Conservation (phyloP, 1,284 basidiomycete species). For the Ustilago tritici region DNA sequence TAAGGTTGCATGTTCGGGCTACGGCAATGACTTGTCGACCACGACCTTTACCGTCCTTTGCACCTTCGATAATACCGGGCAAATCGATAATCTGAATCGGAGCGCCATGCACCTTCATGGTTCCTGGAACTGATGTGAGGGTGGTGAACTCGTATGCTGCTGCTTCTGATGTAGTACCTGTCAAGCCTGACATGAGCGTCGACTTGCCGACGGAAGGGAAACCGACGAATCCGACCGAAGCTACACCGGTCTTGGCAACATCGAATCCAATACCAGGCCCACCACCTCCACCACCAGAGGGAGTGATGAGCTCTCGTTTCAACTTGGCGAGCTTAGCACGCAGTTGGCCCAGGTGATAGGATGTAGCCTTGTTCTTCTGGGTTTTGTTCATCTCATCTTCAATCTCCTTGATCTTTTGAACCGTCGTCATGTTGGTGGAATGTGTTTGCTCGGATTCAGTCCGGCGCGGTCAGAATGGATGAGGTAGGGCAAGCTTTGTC, state of each 20-base stretch:
- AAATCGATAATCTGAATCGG: constrained; percentile 80
- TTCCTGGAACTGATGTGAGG: constrained; percentile 85
- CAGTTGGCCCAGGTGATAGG: constrained; percentile 92
- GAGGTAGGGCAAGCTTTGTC: background rate
- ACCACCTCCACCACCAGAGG: constrained; percentile 83
- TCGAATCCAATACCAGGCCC: constrained; percentile 79
- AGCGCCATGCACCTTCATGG: constrained; percentile 87
- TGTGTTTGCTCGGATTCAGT: constrained; percentile 29
- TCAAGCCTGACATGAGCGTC: constrained; percentile 93
- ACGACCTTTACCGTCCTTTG: constrained; percentile 96
- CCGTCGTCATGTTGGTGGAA: constrained; percentile 52
- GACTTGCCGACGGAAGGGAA: constrained; percentile 77
- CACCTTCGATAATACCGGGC: constrained; percentile 97
- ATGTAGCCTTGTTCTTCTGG: constrained; percentile 88
- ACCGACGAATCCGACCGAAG: constrained; percentile 80
- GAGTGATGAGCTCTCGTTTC: constrained; percentile 89
- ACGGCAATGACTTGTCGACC: constrained; percentile 95
- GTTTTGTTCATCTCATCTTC: constrained; percentile 73
- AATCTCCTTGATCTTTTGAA: constrained; percentile 68
- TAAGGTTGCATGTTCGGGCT: constrained; percentile 96
- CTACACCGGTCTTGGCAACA: constrained; percentile 94
- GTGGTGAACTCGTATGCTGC: constrained; percentile 97
- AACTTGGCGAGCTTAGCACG: constrained; percentile 99
- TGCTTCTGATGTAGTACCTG: constrained; percentile 96
- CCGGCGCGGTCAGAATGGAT: constrained; percentile 19